Evolutionary conservation across 768 basidiomycete genomes (phyloP), one percentile per base, ranked within the genome.

Genomic region (Phylloporus arenicola): DNA sequence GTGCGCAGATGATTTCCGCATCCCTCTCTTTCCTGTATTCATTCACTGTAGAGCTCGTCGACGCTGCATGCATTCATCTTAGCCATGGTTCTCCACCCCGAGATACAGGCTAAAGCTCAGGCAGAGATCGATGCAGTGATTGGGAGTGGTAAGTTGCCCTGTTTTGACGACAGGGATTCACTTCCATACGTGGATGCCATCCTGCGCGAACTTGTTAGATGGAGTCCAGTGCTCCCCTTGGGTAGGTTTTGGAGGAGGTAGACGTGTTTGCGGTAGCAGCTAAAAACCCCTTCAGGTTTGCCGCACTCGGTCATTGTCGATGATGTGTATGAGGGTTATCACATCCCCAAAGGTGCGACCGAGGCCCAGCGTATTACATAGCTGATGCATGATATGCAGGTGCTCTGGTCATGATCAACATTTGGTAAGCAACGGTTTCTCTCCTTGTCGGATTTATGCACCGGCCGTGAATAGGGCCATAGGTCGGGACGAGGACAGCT

Each of bases 161-260:
- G 48, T 19, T 66, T 69, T 27, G 51, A 58, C 5, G 66, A 69
- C 43, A 51, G 57, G 38, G 40, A 48, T 1, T 48, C 54, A 4
- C 58, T 76, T 11, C 76, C 75, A 1, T 77, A 76, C 45, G 62
- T 75, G 13, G 64, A 62, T n/a, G 74, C 74, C 3, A 65, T 75
- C 33, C 62, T 70, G 6, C 70, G 63, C 42, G 76, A 77, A 48
- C 43, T 61, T 16, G 30, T 64, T 20, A 51, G 64, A 43, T 68
- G 64, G 66, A 44, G 49, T 33, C 64, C 65, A 2, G 57, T 61
- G 0, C 20, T 55, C 13, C 65, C 64, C 6, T 40, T 65, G n/a
- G 61, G 64, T 39, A 49, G 50, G 56, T 48, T 20, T 14, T 2
- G 6, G 27, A 35, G 8, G n/a, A n/a, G n/a, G 3, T 8, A 13